A percentile compares a stretch with the other conserved stretches of the same genome.
These are phyloP conservation scores for Mycena citricolor DNA, from an alignment of 1,284 basidiomycete species.

Conservation along the genomic window DNA sequence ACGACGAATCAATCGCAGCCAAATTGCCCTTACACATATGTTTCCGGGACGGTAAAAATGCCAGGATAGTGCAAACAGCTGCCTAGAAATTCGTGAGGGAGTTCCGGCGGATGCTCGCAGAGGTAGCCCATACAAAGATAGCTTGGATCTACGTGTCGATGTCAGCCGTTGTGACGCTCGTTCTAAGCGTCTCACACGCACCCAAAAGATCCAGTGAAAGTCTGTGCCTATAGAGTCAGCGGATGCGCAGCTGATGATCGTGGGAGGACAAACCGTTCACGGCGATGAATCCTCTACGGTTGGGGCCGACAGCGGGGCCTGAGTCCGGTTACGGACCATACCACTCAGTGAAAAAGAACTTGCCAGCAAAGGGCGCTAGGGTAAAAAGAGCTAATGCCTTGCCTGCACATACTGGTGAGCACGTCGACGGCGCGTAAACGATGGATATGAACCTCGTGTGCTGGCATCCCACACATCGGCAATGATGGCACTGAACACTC, in stretches of 20 bases:
- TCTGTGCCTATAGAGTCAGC: conserved; percentile 1
- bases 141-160: conserved; percentile 1
- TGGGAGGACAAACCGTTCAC: conserved; percentile 45
- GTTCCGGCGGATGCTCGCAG: too few relatives aligned
- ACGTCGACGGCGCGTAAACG: too few relatives aligned
- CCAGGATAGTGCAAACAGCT: too few relatives aligned
- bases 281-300: conserved; percentile 56
- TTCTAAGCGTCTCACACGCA: conserved; percentile 62
- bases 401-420: conserved; percentile 31
- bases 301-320: conserved; percentile 69
- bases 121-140: conserved; percentile 5
- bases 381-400: conserved; percentile 70
- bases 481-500: conserved; percentile 55
- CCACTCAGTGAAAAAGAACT: neutral
- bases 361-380: conserved; percentile 74
- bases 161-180: conserved; percentile 31
- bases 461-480: conserved; percentile 70
- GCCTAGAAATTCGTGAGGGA: too few relatives aligned
- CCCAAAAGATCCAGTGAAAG: conserved; percentile 75
- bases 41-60: too few relatives aligned
- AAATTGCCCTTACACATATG: too few relatives aligned
- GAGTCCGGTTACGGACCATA: neutral
- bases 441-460: conserved; percentile 41
- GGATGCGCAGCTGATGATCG: conserved; percentile 43
- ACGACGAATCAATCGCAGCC: too few relatives aligned